These are phyloP conservation scores for Sporothrix schenckii DNA, from an alignment of 2,329 filamentous ascomycete species.

Conservation along the genomic window DNA sequence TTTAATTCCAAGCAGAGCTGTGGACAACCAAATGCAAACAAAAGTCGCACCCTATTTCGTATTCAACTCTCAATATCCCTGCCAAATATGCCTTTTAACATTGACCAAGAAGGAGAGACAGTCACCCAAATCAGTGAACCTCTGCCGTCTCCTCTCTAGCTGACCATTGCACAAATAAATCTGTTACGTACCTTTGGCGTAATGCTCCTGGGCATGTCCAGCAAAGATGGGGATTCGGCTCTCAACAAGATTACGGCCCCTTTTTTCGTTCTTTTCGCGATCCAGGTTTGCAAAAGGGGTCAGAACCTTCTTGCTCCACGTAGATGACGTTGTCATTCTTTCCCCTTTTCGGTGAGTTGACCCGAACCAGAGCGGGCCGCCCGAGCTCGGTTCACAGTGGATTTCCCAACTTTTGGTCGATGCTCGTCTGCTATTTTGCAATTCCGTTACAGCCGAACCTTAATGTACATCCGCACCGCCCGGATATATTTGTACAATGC, in stretches of 20 bases:
- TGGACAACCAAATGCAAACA: neutral
- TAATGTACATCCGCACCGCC: neutral
- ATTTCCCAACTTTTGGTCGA: neutral
- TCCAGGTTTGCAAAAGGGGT: neutral
- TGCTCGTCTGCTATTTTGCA: neutral
- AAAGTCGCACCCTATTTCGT: neutral
- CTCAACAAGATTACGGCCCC: constrained; percentile 25
- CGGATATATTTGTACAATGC: no score
- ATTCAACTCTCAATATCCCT: neutral
- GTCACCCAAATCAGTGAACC: neutral
- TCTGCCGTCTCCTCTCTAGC: neutral
- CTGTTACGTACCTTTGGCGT: neutral
- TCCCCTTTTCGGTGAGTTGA: neutral
- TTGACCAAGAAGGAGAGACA: no score
- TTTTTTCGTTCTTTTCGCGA: neutral
- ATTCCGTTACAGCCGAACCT: neutral
- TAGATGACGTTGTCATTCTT: neutral
- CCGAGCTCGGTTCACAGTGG: constrained; percentile 3
- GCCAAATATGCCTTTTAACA: no score
- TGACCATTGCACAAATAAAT: neutral
- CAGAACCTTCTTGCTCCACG: constrained; percentile 21
- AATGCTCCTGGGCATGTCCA: neutral
- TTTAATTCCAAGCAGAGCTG: neutral
- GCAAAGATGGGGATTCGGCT: neutral
- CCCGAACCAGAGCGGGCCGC: neutral